Conservation (phyloP, 805 yeast genomes). For the Jamesozyma piceae region DNA sequence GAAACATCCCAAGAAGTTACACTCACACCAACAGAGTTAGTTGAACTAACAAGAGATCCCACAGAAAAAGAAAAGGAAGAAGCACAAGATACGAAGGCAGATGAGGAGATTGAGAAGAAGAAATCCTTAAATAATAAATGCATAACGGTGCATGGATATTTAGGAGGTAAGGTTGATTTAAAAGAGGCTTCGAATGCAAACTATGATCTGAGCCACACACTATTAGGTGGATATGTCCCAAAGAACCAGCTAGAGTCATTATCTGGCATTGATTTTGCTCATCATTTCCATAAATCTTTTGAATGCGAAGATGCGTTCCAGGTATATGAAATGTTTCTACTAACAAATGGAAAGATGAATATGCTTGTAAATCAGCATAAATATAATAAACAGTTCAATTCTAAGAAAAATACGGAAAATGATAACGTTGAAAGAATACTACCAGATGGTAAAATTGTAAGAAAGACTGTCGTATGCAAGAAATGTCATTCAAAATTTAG, state of each 20-base stretch:
- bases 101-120: slow-evolving; percentile 5
- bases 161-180: slow-evolving; percentile 24
- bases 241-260: slow-evolving; percentile 24
- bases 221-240: slow-evolving; percentile 30
- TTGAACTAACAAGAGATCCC: slow-evolving; percentile 15
- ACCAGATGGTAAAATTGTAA: slow-evolving; percentile 10
- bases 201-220: slow-evolving; percentile 25
- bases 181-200: slow-evolving; percentile 19
- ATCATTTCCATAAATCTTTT: slow-evolving; percentile 23
- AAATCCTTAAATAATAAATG: slow-evolving; percentile 4
- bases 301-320: slow-evolving; percentile 26
- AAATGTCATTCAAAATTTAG: slow-evolving; percentile 19
- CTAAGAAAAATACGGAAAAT: background rate
- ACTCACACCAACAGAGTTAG: slow-evolving; percentile 19
- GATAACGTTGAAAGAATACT: background rate
- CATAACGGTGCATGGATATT: slow-evolving; percentile 24
- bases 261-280: slow-evolving; percentile 28
- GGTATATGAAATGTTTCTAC: slow-evolving; percentile 15
- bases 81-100: slow-evolving; percentile 4
- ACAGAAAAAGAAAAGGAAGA: slow-evolving; percentile 6
- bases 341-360: slow-evolving; percentile 2
- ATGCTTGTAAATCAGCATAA: background rate
- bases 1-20: slow-evolving; percentile 25
- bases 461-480: slow-evolving; percentile 23
- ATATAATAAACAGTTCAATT: background rate